Base-by-base conservation (phyloP, 768 basidiomycete genomes). In the Leucocoprinus sp. region DNA sequence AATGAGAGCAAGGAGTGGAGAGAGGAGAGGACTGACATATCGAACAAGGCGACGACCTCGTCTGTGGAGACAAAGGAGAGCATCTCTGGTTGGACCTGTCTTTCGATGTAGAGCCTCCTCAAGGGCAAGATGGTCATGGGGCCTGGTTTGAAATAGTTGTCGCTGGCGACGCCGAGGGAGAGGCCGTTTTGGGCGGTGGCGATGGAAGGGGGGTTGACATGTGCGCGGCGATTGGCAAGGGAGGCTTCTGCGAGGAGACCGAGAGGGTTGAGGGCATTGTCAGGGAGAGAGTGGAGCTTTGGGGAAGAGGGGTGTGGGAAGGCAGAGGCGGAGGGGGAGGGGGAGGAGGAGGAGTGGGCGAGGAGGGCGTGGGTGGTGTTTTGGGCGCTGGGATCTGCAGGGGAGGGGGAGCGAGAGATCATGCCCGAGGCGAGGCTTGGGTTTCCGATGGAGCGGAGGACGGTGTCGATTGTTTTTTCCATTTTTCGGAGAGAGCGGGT, bases 11-110 rank as follows among this genome's bases (percentile, higher is more conserved):
- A 37, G 36, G 42, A 27, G 18, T 41, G 24, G 51, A 52, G 33
- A n/a, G 37, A 48, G 37, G 18, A 43, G 29, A 49, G 47, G 17
- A 75, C 83, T 52, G 47, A 90, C 87, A 97, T 90, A 59, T 87
- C 75, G 65, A 98, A 98, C 45, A 98, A 67, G 3, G 82, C 84
- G 15, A 92, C 80, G 31, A 97, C 93, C 57, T 98, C 91, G 19
- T 95, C 89, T 0, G 85, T 86, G 45, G 71, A 70, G 2, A 91
- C 84, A 52, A 95, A 93, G 52, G 71, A 89, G 31, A 97, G 69
- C 80, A 96, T 93, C 57, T 96, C 93, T 0, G 93, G 93, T 55
- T 93, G 91, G 23, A 93, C 66, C 60, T 93, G 86, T 18, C 88
- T 78, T 62, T 93, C 88, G 42, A 93, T 93, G 60, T 80, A 87